A percentile compares a stretch with the other conserved stretches of the same genome.
phyloP scores from a whole-genome alignment of 73 alveolate species.

The Paramecium sexaurelia region DNA sequence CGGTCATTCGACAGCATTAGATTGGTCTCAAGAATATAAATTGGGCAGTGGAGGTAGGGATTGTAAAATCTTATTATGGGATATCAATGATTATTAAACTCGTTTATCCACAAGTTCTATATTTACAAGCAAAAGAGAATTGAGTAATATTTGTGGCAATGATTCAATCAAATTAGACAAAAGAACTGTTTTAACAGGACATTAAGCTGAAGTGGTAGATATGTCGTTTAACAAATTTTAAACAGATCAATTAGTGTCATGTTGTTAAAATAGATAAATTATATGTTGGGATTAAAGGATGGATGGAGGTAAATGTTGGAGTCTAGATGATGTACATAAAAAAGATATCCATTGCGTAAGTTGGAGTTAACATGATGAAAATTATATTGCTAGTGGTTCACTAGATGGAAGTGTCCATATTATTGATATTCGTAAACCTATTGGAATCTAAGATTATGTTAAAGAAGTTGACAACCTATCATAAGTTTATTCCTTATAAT shows the following conservation, averaged over 20 bases:
- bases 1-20: constrained; percentile 58
- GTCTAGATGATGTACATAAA: constrained; percentile 34
- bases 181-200: constrained; percentile 52
- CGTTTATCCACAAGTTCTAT: constrained; percentile 46
- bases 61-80: constrained; percentile 65
- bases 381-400: constrained; percentile 64
- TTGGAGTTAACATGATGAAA: constrained; percentile 67
- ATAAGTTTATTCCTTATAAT: constrained; percentile 27
- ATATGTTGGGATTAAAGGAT: neutral
- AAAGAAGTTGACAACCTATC: constrained; percentile 26
- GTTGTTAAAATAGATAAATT: constrained; percentile 9
- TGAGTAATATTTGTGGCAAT: constrained; percentile 46
- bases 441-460: neutral
- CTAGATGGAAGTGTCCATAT: constrained; percentile 55
- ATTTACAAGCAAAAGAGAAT: constrained; percentile 58
- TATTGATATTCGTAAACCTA: constrained; percentile 57
- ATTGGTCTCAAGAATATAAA: constrained; percentile 63
- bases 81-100: constrained; percentile 63
- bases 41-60: constrained; percentile 69
- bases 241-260: neutral
- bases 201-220: constrained; percentile 53
- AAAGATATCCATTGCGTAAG: constrained; percentile 56
- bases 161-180: constrained; percentile 44
- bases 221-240: constrained; percentile 21
- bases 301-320: neutral